Conservation (phyloP, 352 stramenopile genomes). For the Poterioochromonas sp. region DNA sequence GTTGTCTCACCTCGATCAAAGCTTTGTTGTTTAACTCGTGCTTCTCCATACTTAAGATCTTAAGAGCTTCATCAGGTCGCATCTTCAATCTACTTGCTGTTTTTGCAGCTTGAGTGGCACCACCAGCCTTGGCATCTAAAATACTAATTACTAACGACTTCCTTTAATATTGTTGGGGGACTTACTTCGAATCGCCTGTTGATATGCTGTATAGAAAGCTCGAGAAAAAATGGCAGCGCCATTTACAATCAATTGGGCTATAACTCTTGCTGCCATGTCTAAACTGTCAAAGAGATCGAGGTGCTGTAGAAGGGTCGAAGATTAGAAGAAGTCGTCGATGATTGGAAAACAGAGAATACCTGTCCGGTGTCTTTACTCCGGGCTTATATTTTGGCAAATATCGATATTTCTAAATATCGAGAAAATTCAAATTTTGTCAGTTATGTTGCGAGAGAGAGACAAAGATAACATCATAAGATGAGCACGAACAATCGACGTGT, state of each 20-base stretch:
- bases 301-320: too few species aligned
- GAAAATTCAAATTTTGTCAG: too few species aligned
- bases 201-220: slow-evolving; percentile 6
- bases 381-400: too few species aligned
- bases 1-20: neutral
- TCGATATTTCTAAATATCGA: too few species aligned
- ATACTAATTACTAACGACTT: neutral
- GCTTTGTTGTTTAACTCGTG: neutral
- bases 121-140: slow-evolving; percentile 28
- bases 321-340: too few species aligned
- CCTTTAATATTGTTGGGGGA: neutral
- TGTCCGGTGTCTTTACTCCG: too few species aligned
- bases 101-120: neutral
- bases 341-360: too few species aligned
- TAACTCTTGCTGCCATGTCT: slow-evolving; percentile 9
- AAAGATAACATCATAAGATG: too few species aligned
- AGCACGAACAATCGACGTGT: neutral
- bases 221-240: neutral
- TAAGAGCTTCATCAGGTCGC: slow-evolving; percentile 18
- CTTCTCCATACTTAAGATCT: slow-evolving; percentile 19
- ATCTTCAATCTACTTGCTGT: neutral
- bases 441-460: too few species aligned
- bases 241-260: slow-evolving; percentile 16
- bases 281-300: too few species aligned
- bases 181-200: slow-evolving; percentile 20